phyloP scores from a whole-genome alignment of 2,329 filamentous ascomycete species.

The Pseudocercospora fijiensis region DNA sequence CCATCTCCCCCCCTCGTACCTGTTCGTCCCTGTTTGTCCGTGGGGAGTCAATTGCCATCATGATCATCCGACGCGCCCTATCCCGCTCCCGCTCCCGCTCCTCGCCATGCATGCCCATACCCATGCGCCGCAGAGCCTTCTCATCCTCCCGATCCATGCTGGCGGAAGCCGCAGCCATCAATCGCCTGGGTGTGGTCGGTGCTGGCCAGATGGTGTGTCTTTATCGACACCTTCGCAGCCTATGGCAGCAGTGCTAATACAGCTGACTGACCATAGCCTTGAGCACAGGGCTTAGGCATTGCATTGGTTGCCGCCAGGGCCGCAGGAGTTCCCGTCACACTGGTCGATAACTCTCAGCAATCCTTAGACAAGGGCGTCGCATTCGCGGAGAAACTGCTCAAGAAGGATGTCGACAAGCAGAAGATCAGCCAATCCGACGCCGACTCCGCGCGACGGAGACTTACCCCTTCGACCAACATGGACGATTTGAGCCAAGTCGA shows the following conservation, averaged over 20 bases:
- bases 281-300: conserved; percentile 79
- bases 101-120: too few species aligned
- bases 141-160: conserved; percentile 57
- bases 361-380: conserved; percentile 85
- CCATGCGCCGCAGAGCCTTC: conserved; percentile 52
- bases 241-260: conserved; percentile 16
- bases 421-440: conserved; percentile 81
- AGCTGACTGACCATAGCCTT: conserved; percentile 25
- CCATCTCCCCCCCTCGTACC: not conserved
- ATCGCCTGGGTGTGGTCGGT: conserved; percentile 81
- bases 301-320: conserved; percentile 87
- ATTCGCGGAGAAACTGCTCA: conserved; percentile 91
- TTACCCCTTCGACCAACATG: conserved; percentile 70
- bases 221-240: conserved; percentile 12
- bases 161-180: conserved; percentile 67
- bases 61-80: conserved; percentile 14
- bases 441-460: conserved; percentile 66
- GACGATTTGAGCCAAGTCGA: conserved; percentile 79
- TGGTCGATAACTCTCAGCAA: conserved; percentile 80
- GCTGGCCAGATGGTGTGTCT: conserved; percentile 29
- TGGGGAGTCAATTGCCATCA: conserved; percentile 5
- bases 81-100: too few species aligned
- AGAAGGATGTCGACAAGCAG: conserved; percentile 87
- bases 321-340: conserved; percentile 76
- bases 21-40: not conserved